Evolutionary conservation across 768 basidiomycete species (phyloP).

Genomic region (Cyclocybe aegerita): DNA sequence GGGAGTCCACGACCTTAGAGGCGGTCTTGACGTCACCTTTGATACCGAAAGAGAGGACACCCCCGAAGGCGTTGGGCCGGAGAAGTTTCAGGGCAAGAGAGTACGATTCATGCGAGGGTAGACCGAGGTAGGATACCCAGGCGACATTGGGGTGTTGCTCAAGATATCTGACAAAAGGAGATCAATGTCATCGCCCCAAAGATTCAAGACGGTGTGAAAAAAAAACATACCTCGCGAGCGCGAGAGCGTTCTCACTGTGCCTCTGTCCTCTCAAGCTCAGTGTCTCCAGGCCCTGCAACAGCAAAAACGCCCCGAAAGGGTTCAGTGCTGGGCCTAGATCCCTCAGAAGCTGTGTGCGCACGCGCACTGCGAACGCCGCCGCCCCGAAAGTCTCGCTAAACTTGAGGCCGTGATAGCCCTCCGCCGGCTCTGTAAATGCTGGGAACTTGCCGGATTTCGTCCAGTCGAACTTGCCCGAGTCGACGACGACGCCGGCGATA

Average conservation of each 20-base stretch:
- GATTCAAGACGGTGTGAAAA: background rate
- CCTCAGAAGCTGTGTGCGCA: constrained; percentile 62
- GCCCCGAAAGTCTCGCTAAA: constrained; percentile 68
- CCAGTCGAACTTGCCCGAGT: constrained; percentile 79
- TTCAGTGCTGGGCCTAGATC: constrained; percentile 67
- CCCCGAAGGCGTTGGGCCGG: constrained; percentile 58
- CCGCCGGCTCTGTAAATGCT: constrained; percentile 69
- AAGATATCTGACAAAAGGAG: constrained; percentile 43
- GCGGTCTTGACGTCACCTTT: constrained; percentile 54
- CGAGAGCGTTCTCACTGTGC: constrained; percentile 70
- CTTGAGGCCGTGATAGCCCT: constrained; percentile 73
- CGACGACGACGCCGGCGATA: constrained; percentile 74
- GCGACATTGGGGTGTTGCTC: constrained; percentile 62
- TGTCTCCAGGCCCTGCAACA: constrained; percentile 80
- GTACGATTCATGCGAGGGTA: constrained; percentile 61
- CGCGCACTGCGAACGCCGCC: constrained; percentile 62
- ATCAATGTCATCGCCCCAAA: constrained; percentile 3
- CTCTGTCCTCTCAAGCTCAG: constrained; percentile 69
- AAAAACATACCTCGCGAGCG: constrained; percentile 50
- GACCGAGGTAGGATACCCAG: constrained; percentile 82
- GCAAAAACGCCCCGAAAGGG: constrained; percentile 72
- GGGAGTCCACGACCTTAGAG: constrained; percentile 63
- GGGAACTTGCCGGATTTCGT: constrained; percentile 67
- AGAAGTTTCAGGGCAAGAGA: constrained; percentile 55
- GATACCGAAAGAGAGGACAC: constrained; percentile 77